Conservation (phyloP, 345 rosid species). For the Pugionium dolabratum region DNA sequence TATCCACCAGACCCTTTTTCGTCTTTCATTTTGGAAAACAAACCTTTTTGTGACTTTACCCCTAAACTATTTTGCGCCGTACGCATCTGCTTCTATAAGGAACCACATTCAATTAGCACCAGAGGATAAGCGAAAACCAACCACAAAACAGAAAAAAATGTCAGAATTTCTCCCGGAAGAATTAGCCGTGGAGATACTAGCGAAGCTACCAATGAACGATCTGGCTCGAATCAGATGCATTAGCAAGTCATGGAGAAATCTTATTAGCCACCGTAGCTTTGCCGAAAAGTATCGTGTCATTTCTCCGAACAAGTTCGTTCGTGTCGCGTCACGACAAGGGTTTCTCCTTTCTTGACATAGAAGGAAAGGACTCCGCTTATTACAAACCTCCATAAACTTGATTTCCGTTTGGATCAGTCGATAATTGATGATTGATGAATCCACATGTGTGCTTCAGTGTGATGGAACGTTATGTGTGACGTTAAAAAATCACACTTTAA, state of each 20-base stretch:
- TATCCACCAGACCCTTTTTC: background rate
- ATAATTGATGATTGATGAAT: slow-evolving; percentile 36
- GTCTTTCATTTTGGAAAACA: background rate
- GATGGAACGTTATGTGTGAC: slow-evolving; percentile 39
- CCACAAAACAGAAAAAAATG: slow-evolving; percentile 18
- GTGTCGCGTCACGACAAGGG: slow-evolving; percentile 23
- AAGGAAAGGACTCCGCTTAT: slow-evolving; percentile 1
- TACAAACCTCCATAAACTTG: slow-evolving; percentile 5
- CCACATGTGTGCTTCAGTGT: slow-evolving; percentile 33
- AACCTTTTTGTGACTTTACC: too few species aligned
- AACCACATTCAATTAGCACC: background rate
- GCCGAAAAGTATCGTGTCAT: slow-evolving; percentile 1
- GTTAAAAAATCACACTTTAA: slow-evolving; percentile 27
- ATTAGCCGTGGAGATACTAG: slow-evolving; percentile 30
- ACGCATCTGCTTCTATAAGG: slow-evolving; percentile 15
- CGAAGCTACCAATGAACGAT: slow-evolving; percentile 30
- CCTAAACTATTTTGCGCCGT: background rate
- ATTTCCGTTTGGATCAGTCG: slow-evolving; percentile 24
- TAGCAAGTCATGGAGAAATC: slow-evolving; percentile 37
- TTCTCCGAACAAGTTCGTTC: slow-evolving; percentile 16
- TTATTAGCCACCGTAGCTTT: slow-evolving; percentile 26
- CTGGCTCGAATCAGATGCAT: slow-evolving; percentile 35
- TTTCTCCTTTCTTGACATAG: slow-evolving; percentile 37
- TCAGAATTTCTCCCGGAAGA: slow-evolving; percentile 31
- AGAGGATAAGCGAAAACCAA: background rate